Base-by-base conservation (phyloP, 2,329 filamentous ascomycete genomes). In the Trichoderma sp. region DNA sequence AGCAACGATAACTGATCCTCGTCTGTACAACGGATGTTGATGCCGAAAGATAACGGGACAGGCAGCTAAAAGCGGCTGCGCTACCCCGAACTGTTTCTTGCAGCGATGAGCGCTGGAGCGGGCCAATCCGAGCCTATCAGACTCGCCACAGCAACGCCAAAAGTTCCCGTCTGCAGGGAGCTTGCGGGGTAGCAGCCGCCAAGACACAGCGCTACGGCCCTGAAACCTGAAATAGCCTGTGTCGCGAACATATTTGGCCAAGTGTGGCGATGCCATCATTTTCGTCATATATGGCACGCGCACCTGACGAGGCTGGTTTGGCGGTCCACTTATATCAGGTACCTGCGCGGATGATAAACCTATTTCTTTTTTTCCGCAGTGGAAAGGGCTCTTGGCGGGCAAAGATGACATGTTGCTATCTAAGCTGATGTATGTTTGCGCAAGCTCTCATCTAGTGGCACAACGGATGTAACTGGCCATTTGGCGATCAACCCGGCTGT, bases 251-350 rank as follows among this genome's bases (percentile, higher is more conserved):
- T 5, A 5, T 10, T 29, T 21, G 5, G 21, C 47, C 47, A 49
- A 49, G 11, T 59, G 55, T 58, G 55, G 53, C 40, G 55, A 67
- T 67, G 64, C 55, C 64, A 67, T 67, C 64, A 67, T 67, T 67
- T 59, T 43, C 37, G 53, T 59, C 64, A 35, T 37, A 31, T 27
- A 67, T 67, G 37, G 53, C 53, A 57, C 40, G 52, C 40, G 33
- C n/a, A 16, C 21, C 13, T 21, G n/a, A 21, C 43, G 19, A 24
- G 24, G 14, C 24, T 21, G 33, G 14, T 35, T 37, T 14, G 29
- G 19, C 10, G 53, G 27, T 19, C 53, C 53, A n/a, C 53, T n/a
- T 31, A 19, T 56, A n/a, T 10, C 53, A 11, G 53, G 52, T 8
- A 55, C 13, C 16, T 19, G 16, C 6, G 5, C 7, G 19, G 16